Evolutionary conservation across 768 basidiomycete species (phyloP).

Genomic region (Russula sp.): DNA sequence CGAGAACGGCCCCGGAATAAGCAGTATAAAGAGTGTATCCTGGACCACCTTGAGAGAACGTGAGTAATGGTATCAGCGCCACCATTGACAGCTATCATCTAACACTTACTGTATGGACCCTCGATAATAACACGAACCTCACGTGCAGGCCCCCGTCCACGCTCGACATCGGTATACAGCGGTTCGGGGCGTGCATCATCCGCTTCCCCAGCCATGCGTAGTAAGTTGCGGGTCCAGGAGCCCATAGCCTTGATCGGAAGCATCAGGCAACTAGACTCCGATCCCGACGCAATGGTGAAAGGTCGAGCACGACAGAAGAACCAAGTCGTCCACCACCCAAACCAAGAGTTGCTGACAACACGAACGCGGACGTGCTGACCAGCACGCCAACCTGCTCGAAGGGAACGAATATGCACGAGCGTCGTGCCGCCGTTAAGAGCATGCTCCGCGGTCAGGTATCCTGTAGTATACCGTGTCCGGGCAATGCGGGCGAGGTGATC

Average conservation of each 20-base stretch:
- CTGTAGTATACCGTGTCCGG: constrained; percentile 47
- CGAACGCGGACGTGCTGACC: constrained; percentile 61
- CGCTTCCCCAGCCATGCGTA: constrained; percentile 41
- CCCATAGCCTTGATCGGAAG: constrained; percentile 52
- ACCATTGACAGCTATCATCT: background rate
- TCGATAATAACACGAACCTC: constrained; percentile 46
- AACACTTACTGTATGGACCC: constrained; percentile 50
- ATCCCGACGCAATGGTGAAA: constrained; percentile 50
- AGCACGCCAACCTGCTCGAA: constrained; percentile 54
- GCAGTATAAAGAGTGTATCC: constrained; percentile 47
- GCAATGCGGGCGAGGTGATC: constrained; percentile 48
- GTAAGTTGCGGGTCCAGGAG: constrained; percentile 48
- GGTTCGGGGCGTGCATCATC: constrained; percentile 36
- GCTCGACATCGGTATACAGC: constrained; percentile 21
- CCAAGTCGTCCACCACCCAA: constrained; percentile 36
- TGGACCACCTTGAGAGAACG: constrained; percentile 38
- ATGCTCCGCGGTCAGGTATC: constrained; percentile 46
- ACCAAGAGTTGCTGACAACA: constrained; percentile 42
- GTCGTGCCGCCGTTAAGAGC: constrained; percentile 44
- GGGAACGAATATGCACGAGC: constrained; percentile 44
- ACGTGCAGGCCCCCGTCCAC: constrained; percentile 14
- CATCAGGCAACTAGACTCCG: constrained; percentile 46
- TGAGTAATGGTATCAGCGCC: constrained; percentile 25
- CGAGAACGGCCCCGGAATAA: constrained; percentile 53
- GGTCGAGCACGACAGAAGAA: constrained; percentile 24